A percentile compares a stretch with the other conserved stretches of the same genome.
Evolutionary conservation across 176 grass and related monocot species (phyloP).

Genomic region (Hordeum marinum): DNA sequence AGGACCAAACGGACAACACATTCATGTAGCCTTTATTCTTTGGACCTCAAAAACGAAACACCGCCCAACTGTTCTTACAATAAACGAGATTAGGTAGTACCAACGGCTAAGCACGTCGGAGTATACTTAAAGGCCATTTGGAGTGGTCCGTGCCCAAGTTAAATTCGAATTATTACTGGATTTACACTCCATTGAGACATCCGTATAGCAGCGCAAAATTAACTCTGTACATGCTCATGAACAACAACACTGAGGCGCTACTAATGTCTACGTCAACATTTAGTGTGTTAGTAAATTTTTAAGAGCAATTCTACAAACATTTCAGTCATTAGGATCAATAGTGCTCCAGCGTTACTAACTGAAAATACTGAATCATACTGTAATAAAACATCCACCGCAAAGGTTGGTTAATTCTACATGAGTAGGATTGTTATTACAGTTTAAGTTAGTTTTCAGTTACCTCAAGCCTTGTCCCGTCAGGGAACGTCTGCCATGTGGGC

Average conservation of each 20-base stretch:
- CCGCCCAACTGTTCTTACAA: slow-evolving; percentile 12
- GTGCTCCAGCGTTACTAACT: background rate
- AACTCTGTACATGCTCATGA: background rate
- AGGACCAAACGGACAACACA: slow-evolving; percentile 20
- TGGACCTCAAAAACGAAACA: slow-evolving; percentile 16
- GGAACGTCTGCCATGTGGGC: slow-evolving; percentile 89
- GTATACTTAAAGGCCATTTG: slow-evolving; percentile 11
- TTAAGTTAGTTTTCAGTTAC: slow-evolving; percentile 3
- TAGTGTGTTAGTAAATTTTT: background rate
- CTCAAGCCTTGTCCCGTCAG: slow-evolving; percentile 82
- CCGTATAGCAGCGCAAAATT: background rate
- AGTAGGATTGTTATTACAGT: background rate
- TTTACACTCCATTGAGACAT: background rate
- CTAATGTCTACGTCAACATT: no score
- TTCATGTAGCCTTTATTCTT: slow-evolving; percentile 33
- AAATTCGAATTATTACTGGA: slow-evolving; percentile 18
- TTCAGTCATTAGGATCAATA: background rate
- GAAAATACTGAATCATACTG: background rate
- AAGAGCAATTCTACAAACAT: background rate
- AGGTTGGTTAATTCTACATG: background rate
- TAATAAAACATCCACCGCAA: background rate
- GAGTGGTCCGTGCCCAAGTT: slow-evolving; percentile 4
- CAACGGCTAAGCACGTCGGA: background rate
- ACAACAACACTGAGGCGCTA: no score
- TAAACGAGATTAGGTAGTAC: slow-evolving; percentile 20